Conservation (phyloP, 163 green algal genomes). For the Scenedesmus sp. region DNA sequence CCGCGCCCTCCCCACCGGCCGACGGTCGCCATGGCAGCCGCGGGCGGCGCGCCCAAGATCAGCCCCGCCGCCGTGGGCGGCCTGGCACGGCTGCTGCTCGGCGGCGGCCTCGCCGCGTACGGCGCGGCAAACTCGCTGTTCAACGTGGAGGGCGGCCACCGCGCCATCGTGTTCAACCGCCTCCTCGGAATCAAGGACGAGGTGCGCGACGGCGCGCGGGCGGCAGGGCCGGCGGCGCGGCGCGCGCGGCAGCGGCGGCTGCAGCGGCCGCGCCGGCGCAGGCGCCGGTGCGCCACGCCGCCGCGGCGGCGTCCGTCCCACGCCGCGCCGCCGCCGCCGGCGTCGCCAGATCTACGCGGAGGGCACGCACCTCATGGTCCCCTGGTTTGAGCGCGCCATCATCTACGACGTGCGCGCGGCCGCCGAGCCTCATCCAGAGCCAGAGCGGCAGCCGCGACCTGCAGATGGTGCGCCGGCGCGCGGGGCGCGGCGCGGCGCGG, state of each 20-base stretch:
- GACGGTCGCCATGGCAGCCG: conserved; percentile 19
- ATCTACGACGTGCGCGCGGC: conserved; percentile 96
- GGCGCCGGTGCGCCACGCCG: background rate
- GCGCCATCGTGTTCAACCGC: conserved; percentile 99
- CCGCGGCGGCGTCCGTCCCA: background rate
- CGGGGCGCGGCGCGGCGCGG: background rate
- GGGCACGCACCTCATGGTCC: conserved; percentile 97
- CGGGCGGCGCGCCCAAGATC: conserved; percentile 5
- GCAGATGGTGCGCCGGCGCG: conserved; percentile 86
- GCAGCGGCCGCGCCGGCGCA: background rate
- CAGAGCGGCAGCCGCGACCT: conserved; percentile 94
- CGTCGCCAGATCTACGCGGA: conserved; percentile 90
- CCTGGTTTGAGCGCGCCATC: conserved; percentile 97
- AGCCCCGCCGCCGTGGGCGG: conserved; percentile 24
- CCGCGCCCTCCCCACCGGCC: too few relatives aligned
- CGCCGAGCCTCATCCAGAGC: conserved; percentile 91
- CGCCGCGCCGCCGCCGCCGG: background rate
- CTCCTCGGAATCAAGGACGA: conserved; percentile 95
- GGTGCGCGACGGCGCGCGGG: conserved; percentile 52
- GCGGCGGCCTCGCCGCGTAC: conserved; percentile 33
- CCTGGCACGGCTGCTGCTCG: conserved; percentile 23
- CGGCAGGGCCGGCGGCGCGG: background rate
- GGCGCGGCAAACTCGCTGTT: conserved; percentile 88
- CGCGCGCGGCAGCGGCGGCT: conserved; percentile 1
- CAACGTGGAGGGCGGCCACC: conserved; percentile 99